Evolutionary conservation across 2,329 filamentous ascomycete genomes (phyloP).

Genomic region (Aspergillus fischeri): DNA sequence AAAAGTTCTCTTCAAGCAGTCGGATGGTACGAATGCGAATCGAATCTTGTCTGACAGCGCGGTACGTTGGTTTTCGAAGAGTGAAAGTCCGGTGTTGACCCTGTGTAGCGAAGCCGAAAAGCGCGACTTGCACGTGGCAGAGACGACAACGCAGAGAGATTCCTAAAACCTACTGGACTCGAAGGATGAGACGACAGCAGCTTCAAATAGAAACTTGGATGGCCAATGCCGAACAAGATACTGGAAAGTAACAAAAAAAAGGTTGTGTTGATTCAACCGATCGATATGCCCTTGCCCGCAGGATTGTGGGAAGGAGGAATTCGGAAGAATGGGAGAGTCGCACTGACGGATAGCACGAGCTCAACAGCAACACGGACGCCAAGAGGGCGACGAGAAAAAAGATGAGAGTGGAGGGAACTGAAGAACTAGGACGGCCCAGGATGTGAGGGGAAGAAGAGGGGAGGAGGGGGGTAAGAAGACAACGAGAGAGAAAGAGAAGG

Average conservation of each 20-base stretch:
- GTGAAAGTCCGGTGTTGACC: slow-evolving; percentile 13
- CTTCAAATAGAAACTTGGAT: background rate
- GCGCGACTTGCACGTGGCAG: slow-evolving; percentile 28
- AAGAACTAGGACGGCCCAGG: slow-evolving; percentile 12
- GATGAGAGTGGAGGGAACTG: slow-evolving; percentile 14
- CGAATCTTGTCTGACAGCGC: slow-evolving; percentile 5
- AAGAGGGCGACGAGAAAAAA: slow-evolving; percentile 12
- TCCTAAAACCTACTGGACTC: background rate
- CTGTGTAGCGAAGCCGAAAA: slow-evolving; percentile 16
- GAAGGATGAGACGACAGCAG: background rate
- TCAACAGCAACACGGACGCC: slow-evolving; percentile 20
- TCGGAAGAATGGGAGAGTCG: slow-evolving; percentile 17
- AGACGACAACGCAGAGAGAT: slow-evolving; percentile 7
- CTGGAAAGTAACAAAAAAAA: slow-evolving; percentile 1
- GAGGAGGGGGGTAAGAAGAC: slow-evolving; percentile 19
- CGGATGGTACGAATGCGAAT: slow-evolving; percentile 3
- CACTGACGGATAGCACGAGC: slow-evolving; percentile 19
- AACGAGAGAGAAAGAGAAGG: slow-evolving; percentile 14
- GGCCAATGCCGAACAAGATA: background rate
- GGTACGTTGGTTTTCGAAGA: slow-evolving; percentile 3
- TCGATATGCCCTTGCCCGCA: slow-evolving; percentile 17
- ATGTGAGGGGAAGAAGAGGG: slow-evolving; percentile 18
- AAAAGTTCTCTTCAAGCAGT: slow-evolving; percentile 4
- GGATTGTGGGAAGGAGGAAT: slow-evolving; percentile 16
- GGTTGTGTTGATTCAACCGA: slow-evolving; percentile 13